Conservation (phyloP, 345 rosid genomes). For the Brassica juncea region DNA sequence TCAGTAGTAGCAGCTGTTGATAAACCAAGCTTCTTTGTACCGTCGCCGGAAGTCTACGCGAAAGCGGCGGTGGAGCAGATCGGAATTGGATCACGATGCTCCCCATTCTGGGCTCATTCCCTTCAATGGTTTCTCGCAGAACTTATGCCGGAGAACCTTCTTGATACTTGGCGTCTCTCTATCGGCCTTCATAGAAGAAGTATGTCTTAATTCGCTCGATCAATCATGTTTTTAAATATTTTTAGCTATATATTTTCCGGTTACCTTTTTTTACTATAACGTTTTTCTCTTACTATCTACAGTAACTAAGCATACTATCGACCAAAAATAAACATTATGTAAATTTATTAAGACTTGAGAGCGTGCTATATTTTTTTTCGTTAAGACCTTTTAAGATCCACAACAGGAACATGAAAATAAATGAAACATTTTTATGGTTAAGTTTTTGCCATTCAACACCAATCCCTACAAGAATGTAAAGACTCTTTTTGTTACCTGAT, state of each 20-base stretch:
- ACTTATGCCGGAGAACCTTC: conserved; percentile 51
- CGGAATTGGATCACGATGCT: conserved; percentile 65
- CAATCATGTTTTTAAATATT: neutral
- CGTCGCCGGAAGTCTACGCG: conserved; percentile 62
- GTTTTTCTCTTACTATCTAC: neutral
- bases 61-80: conserved; percentile 55
- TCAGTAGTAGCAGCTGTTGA: conserved; percentile 54
- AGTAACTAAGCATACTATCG: neutral
- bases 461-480: neutral
- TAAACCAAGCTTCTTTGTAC: conserved; percentile 54
- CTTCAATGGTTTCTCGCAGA: conserved; percentile 68
- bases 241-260: neutral
- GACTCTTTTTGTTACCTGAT: too few species aligned
- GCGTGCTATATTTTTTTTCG: neutral
- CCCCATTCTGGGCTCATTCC: conserved; percentile 80
- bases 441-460: too few species aligned
- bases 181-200: conserved; percentile 58
- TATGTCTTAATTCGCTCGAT: conserved; percentile 6
- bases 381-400: neutral
- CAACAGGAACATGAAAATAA: too few species aligned
- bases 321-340: neutral
- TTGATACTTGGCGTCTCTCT: conserved; percentile 82
- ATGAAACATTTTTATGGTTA: too few species aligned
- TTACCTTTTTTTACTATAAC: neutral
- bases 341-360: neutral